Percentiles rank a stretch among this genome's conserved stretches.
phyloP scores from a whole-genome alignment of 768 basidiomycete genomes.

The Hericium coralloides region DNA sequence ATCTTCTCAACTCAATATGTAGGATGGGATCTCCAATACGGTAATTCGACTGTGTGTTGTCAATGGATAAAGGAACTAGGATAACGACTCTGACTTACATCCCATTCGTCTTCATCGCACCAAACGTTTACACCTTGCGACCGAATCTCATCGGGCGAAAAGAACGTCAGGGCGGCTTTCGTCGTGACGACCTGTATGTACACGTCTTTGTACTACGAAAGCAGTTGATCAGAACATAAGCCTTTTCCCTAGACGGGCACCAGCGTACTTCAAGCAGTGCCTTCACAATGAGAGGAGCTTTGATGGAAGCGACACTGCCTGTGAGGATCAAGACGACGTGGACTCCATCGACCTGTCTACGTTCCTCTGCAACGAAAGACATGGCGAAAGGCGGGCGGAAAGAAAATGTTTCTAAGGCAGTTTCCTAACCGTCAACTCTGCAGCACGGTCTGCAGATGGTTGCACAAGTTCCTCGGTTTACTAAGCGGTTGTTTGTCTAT shows the following conservation, averaged over 20 bases:
- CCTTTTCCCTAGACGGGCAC: not conserved
- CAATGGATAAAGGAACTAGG: not conserved
- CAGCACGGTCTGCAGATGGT: no score
- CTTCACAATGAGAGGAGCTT: slow-evolving; percentile 80
- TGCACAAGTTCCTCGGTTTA: no score
- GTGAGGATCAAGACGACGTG: slow-evolving; percentile 83
- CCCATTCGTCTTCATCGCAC: slow-evolving; percentile 92
- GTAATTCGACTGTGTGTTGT: slow-evolving; percentile 45
- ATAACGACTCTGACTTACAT: slow-evolving; percentile 37
- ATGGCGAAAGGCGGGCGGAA: not conserved
- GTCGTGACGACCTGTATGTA: slow-evolving; percentile 81
- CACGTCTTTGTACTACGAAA: slow-evolving; percentile 57
- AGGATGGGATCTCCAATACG: slow-evolving; percentile 86
- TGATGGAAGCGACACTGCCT: slow-evolving; percentile 94
- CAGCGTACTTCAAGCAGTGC: slow-evolving; percentile 58
- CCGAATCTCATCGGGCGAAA: slow-evolving; percentile 42
- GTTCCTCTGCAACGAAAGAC: slow-evolving; percentile 8
- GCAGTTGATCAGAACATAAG: not conserved
- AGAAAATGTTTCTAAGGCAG: not conserved
- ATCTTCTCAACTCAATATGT: slow-evolving; percentile 88
- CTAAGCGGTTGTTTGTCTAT: not conserved
- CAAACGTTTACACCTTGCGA: slow-evolving; percentile 57
- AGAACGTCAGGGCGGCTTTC: slow-evolving; percentile 72
- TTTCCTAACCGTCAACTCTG: not conserved
- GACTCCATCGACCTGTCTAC: slow-evolving; percentile 30